Evolutionary conservation across 225 moss, liverwort and hornwort species (phyloP).

Genomic region (Straminergon stramineum): DNA sequence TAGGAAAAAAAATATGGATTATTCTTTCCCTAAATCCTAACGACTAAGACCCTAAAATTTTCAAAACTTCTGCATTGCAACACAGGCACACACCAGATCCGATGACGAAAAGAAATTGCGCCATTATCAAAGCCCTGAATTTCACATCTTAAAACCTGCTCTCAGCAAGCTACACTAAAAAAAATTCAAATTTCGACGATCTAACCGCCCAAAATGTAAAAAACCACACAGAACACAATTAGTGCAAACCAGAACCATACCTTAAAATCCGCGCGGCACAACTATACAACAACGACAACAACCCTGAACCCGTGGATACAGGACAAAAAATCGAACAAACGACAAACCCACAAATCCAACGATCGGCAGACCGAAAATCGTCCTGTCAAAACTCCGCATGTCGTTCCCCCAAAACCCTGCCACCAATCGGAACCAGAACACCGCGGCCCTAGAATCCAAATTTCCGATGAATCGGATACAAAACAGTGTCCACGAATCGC

Average conservation of each 20-base stretch:
- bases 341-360: neutral
- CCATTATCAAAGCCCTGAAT: neutral
- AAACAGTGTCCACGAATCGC: neutral
- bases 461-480: neutral
- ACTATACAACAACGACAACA: neutral
- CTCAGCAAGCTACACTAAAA: neutral
- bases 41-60: neutral
- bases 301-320: neutral
- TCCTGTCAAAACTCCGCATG: neutral
- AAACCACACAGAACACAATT: neutral
- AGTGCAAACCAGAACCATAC: neutral
- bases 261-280: neutral
- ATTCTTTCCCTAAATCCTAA: neutral
- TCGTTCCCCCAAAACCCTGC: conserved; percentile 16
- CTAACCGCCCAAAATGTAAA: neutral
- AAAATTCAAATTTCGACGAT: neutral
- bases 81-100: neutral
- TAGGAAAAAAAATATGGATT: neutral
- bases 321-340: neutral
- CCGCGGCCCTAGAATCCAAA: neutral
- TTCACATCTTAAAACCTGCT: neutral
- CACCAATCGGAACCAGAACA: neutral
- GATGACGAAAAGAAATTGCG: neutral
- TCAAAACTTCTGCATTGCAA: neutral
- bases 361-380: neutral